These are phyloP conservation scores for Castanopsis chinensis DNA, from an alignment of 306 rosid genomes.

Conservation along the genomic window DNA sequence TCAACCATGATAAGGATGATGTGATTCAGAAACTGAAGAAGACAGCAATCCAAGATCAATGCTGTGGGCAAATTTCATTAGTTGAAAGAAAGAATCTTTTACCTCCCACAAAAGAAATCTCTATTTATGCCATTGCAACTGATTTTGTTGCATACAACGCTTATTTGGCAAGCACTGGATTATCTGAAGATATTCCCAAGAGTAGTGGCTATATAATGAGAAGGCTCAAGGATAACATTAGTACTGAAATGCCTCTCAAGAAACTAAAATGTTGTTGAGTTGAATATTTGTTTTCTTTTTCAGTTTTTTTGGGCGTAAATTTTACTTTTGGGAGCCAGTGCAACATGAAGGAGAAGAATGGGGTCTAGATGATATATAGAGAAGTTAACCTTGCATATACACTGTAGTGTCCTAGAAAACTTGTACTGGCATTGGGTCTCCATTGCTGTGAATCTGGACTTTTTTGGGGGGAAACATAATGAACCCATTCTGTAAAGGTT, in stretches of 20 bases:
- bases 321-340: no score
- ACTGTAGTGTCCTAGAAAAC: no score
- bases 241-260: not conserved
- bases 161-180: not conserved
- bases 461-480: no score
- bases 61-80: conserved; percentile 1
- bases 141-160: not conserved
- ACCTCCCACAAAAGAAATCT: not conserved
- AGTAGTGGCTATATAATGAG: not conserved
- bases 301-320: not conserved
- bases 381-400: no score
- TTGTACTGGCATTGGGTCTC: no score
- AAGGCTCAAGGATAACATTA: not conserved
- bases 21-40: not conserved
- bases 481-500: no score
- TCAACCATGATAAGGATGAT: not conserved
- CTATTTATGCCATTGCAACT: not conserved
- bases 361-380: no score
- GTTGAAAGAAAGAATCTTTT: not conserved
- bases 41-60: not conserved
- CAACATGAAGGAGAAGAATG: no score
- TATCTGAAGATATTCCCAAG: not conserved
- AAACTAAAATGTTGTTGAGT: not conserved
- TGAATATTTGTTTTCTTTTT: not conserved
- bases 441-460: no score